Conservation (phyloP, 192 early-diverging fungal species). For the Backusella luteola region DNA sequence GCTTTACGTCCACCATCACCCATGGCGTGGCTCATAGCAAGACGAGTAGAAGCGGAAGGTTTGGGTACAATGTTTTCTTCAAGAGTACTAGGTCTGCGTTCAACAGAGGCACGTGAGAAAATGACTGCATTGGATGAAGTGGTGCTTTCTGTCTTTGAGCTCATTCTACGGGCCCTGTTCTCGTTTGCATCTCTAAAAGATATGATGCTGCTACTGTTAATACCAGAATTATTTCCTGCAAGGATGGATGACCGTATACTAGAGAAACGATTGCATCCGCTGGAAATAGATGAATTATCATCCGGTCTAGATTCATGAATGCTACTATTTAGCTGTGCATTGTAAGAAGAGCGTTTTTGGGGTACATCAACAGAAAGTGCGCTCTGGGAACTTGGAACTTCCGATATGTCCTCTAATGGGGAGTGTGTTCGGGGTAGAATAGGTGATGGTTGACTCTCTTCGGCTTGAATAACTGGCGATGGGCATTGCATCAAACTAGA, state of each 20-base stretch:
- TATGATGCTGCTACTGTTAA: background rate
- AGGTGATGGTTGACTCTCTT: background rate
- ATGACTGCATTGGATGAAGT: background rate
- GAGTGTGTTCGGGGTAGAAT: background rate
- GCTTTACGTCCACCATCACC: conserved; percentile 11
- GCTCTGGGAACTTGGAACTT: conserved; percentile 4
- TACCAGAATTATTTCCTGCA: background rate
- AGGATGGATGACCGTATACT: background rate
- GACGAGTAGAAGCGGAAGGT: conserved; percentile 1
- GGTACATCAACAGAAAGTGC: background rate
- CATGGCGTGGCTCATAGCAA: background rate
- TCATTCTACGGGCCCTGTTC: background rate
- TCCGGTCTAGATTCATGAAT: conserved; percentile 2
- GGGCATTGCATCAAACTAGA: background rate
- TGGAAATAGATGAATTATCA: conserved; percentile 1
- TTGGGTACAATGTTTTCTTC: background rate
- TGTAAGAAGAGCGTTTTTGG: background rate
- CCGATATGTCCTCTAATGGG: background rate
- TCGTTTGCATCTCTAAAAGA: conserved; percentile 1
- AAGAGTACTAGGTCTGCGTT: background rate
- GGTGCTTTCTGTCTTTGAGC: background rate
- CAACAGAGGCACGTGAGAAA: background rate
- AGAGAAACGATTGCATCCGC: background rate
- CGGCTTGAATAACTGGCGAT: background rate
- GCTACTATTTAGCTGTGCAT: background rate